Evolutionary conservation across 768 basidiomycete species (phyloP).

Genomic region (Tulasnella sp.): DNA sequence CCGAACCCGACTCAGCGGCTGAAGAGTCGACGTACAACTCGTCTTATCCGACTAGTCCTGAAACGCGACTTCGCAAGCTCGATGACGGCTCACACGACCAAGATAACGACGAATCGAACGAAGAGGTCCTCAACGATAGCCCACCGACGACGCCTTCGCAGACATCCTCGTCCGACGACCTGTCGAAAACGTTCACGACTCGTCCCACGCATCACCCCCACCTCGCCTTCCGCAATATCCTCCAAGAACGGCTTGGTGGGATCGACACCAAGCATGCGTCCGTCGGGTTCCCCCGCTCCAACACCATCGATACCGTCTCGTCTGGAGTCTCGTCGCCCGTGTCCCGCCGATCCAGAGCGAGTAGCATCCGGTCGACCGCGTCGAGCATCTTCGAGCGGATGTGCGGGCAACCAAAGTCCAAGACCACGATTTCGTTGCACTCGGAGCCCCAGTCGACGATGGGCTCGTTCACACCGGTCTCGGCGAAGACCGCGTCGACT

Average conservation of each 20-base stretch:
- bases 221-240: background rate
- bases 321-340: background rate
- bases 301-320: background rate
- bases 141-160: constrained; percentile 10
- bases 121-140: background rate
- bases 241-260: constrained; percentile 3
- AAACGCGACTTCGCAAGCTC: background rate
- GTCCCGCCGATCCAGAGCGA: background rate
- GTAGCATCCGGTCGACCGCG: constrained; percentile 5
- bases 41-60: constrained; percentile 8
- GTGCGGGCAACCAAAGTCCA: background rate
- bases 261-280: background rate
- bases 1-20: background rate
- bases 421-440: background rate
- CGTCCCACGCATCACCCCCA: background rate
- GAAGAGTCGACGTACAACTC: background rate
- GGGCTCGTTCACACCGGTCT: constrained; percentile 9
- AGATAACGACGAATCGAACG: background rate
- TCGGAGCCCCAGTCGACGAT: constrained; percentile 1
- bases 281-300: background rate
- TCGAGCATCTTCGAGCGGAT: background rate
- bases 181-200: background rate
- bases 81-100: background rate
- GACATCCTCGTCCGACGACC: constrained; percentile 11
- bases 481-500: constrained; percentile 11